These are phyloP conservation scores for Hanseniaspora lachancei DNA, from an alignment of 805 yeast species.

Conservation along the genomic window DNA sequence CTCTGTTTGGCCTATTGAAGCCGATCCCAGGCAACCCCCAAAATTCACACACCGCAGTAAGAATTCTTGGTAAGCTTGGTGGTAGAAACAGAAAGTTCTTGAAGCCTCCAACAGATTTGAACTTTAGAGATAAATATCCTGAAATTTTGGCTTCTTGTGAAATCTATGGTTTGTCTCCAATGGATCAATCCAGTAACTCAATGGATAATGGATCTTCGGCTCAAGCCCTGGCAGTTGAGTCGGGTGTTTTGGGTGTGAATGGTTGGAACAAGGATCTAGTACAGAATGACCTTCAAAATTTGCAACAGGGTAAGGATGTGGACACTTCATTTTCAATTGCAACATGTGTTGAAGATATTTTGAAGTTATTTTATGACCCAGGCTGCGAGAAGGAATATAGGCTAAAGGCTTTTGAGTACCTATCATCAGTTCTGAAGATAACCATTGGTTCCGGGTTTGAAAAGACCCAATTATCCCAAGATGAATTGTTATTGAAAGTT, in stretches of 20 bases:
- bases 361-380: slow-evolving; percentile 59
- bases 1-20: slow-evolving; percentile 76
- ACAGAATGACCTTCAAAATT: not conserved
- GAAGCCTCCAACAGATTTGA: slow-evolving; percentile 57
- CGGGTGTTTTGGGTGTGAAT: slow-evolving; percentile 5
- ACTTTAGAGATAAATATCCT: slow-evolving; percentile 44
- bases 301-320: slow-evolving; percentile 22
- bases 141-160: slow-evolving; percentile 56
- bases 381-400: slow-evolving; percentile 48
- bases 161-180: slow-evolving; percentile 47
- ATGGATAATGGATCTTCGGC: not conserved
- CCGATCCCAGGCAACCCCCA: slow-evolving; percentile 93
- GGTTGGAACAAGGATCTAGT: slow-evolving; percentile 4
- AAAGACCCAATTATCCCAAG: slow-evolving; percentile 18
- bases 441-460: slow-evolving; percentile 31
- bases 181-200: too few species aligned
- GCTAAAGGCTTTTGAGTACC: slow-evolving; percentile 61
- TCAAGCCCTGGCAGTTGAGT: not conserved
- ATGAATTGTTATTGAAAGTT: slow-evolving; percentile 36
- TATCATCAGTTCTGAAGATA: slow-evolving; percentile 51
- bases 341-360: slow-evolving; percentile 69
- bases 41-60: slow-evolving; percentile 84
- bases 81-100: slow-evolving; percentile 86
- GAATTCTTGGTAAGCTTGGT: slow-evolving; percentile 89
- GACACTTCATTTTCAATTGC: slow-evolving; percentile 61